These are phyloP conservation scores for Ocimum tenuiflorum DNA, from an alignment of 257 asterid species.

Conservation along the genomic window DNA sequence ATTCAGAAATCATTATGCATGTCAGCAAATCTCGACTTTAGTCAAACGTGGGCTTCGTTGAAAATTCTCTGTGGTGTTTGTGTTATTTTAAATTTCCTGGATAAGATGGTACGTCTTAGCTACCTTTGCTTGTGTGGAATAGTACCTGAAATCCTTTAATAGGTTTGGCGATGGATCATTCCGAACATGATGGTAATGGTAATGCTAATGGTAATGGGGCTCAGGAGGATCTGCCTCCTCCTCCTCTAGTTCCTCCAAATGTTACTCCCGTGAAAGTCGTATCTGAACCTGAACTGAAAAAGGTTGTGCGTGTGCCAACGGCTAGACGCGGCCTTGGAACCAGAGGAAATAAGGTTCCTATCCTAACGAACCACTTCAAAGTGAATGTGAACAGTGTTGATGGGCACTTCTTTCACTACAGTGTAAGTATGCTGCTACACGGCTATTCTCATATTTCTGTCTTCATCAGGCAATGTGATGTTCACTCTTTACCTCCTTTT, in stretches of 20 bases:
- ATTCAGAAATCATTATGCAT: not conserved
- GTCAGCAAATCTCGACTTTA: not conserved
- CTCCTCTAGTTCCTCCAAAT: constrained; percentile 67
- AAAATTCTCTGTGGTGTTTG: not conserved
- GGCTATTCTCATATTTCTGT: not conserved
- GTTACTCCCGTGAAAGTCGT: constrained; percentile 49
- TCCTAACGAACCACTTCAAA: constrained; percentile 78
- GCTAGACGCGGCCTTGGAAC: constrained; percentile 67
- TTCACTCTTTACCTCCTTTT: not conserved
- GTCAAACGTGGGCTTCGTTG: not conserved
- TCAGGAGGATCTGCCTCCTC: constrained; percentile 61
- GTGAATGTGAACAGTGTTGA: constrained; percentile 56
- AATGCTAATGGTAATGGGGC: constrained; percentile 55
- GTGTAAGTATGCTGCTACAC: constrained; percentile 39
- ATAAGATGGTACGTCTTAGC: not conserved
- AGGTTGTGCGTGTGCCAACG: constrained; percentile 55
- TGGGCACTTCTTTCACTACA: constrained; percentile 75
- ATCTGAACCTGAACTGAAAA: constrained; percentile 34
- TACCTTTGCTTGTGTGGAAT: not conserved
- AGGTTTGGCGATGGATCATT: constrained; percentile 32
- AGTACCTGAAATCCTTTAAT: not conserved
- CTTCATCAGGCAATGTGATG: not conserved
- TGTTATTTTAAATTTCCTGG: not conserved
- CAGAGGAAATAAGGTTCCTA: constrained; percentile 61
- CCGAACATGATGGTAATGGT: constrained; percentile 41